Base-by-base conservation (phyloP, 2,329 filamentous ascomycete genomes). In the Ophiostoma perfectum region DNA sequence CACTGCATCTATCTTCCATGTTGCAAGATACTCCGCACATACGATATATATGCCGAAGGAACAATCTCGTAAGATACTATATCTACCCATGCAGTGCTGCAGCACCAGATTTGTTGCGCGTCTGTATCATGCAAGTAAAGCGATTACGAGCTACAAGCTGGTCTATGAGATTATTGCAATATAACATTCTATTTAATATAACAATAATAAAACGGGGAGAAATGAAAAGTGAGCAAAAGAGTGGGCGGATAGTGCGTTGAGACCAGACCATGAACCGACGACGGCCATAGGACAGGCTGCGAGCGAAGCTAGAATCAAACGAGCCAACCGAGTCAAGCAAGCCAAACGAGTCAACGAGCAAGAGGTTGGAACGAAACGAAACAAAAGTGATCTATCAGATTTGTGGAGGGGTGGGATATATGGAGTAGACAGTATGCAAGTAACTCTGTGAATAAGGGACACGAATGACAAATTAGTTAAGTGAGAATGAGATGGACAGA, bases 151-250 rank as follows among this genome's bases (percentile, higher is more conserved):
- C 49, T 9, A 12, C 12, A 49, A 27, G 27, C 27, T 27, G 27
- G 27, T 27, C 27, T 27, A 27, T 27, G 27, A 27, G 27, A 27
- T 2, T 27, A 27, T 27, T 27, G 27, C 27, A 27, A 27, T 27
- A 27, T 27, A 27, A 27, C 27, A 27, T 1, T 27, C 27, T 27
- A 27, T 27, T 27, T 27, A 47, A 55, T 55, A 9, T 27, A 55
- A 55, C 27, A 58, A 49, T 18, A n/a, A 14, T 14, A 49, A 45
- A 45, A 9, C 42, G 45, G 16, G 12, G 5, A 8, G 38, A 60
- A 6, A 60, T 58, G 52, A 60, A 60, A 38, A 60, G 27, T 60
- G 55, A 60, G 55, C 55, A 60, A 60, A 60, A 60, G 55, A 38
- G 55, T 60, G 55, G 55, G 55, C 42, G 42, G 42, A 12, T 44